phyloP scores from a whole-genome alignment of 1,139 yeast genomes.

The Yamadazyma oceani region DNA sequence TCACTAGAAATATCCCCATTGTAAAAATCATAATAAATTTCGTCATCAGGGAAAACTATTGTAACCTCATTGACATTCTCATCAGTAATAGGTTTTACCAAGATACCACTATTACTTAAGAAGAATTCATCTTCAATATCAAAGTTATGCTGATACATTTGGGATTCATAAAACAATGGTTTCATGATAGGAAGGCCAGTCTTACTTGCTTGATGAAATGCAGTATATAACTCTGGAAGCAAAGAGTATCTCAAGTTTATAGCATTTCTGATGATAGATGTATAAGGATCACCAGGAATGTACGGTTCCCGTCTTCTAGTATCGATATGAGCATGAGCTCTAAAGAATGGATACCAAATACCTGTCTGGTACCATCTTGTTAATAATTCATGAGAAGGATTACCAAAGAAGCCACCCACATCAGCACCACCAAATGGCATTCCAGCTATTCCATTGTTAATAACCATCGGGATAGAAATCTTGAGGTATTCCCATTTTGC shows the following conservation, averaged over 20 bases:
- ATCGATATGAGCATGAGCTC: constrained; percentile 96
- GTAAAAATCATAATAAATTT: constrained; percentile 58
- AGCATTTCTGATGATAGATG: constrained; percentile 67
- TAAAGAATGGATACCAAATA: constrained; percentile 91
- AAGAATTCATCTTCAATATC: constrained; percentile 82
- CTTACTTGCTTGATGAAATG: constrained; percentile 64
- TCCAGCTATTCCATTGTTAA: constrained; percentile 79
- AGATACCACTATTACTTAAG: constrained; percentile 67
- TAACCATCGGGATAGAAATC: constrained; percentile 81
- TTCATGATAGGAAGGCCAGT: constrained; percentile 70
- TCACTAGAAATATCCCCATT: constrained; percentile 27
- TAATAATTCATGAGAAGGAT: constrained; percentile 77
- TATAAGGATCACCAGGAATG: constrained; percentile 74
- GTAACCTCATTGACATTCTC: constrained; percentile 46
- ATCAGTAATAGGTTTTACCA: constrained; percentile 80
- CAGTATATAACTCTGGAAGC: constrained; percentile 78
- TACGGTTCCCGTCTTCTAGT: constrained; percentile 92
- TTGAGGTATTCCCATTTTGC: constrained; percentile 88
- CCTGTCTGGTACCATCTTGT: constrained; percentile 97
- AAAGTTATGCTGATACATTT: constrained; percentile 41
- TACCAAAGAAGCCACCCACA: constrained; percentile 94
- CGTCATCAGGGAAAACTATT: constrained; percentile 65
- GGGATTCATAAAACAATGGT: constrained; percentile 71
- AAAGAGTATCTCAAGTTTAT: constrained; percentile 70
- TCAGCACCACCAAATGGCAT: constrained; percentile 96